Evolutionary conservation across 495 filamentous ascomycete species (phyloP).

Genomic region (Penicillium daleae): DNA sequence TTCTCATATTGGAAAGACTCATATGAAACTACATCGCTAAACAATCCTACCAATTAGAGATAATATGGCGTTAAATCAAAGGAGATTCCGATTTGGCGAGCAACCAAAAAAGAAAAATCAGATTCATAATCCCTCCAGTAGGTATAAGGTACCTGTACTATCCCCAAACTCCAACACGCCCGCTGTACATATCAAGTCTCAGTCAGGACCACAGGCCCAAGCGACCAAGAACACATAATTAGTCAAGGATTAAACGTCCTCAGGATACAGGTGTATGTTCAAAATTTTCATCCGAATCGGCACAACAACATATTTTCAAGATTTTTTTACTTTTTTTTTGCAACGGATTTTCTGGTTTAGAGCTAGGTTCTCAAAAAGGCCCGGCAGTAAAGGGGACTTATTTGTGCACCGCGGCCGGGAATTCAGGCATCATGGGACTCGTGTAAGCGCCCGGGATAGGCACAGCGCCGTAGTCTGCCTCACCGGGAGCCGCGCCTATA

Average conservation of each 20-base stretch:
- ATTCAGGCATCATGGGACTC: conserved; percentile 46
- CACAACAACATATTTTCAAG: background rate
- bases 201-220: background rate
- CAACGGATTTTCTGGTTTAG: background rate
- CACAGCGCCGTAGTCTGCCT: conserved; percentile 54
- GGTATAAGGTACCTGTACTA: conserved; percentile 10
- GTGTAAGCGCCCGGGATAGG: conserved; percentile 57
- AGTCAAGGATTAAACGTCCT: background rate
- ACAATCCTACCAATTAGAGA: background rate
- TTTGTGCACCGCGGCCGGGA: conserved; percentile 37
- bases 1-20: no score
- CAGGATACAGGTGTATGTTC: conserved; percentile 4
- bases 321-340: conserved; percentile 7
- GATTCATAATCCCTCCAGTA: conserved; percentile 5
- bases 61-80: background rate
- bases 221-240: background rate
- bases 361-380: background rate
- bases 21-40: background rate
- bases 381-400: conserved; percentile 2
- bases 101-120: background rate
- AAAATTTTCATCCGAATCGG: background rate
- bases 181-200: conserved; percentile 2
- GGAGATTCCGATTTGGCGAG: background rate
- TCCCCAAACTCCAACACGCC: conserved; percentile 8
- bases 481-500: conserved; percentile 51